Conservation (phyloP, 1,284 basidiomycete species). For the Rhodotorula sp. region DNA sequence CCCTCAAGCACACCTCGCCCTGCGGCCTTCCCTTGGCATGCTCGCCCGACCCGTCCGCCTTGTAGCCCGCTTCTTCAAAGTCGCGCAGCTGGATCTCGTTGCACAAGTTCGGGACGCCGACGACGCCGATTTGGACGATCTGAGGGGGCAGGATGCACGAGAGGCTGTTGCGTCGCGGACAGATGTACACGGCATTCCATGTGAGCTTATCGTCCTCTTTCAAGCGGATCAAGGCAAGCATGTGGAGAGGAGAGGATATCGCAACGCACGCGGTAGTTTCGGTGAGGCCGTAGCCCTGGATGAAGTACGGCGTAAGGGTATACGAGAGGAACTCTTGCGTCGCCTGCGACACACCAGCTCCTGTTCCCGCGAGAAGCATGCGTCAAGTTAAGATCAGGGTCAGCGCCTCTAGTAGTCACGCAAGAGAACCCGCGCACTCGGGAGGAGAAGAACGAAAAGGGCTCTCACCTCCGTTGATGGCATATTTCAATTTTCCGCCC, state of each 20-base stretch:
- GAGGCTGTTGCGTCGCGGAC: background rate
- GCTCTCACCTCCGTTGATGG: slow-evolving; percentile 38
- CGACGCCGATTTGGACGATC: slow-evolving; percentile 67
- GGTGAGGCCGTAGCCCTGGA: slow-evolving; percentile 69
- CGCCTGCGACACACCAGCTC: slow-evolving; percentile 76
- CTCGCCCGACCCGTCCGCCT: slow-evolving; percentile 46
- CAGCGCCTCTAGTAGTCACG: background rate
- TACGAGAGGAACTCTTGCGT: slow-evolving; percentile 86
- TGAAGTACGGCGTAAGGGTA: slow-evolving; percentile 67
- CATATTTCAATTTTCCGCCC: slow-evolving; percentile 60
- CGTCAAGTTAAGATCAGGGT: background rate
- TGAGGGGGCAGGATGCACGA: slow-evolving; percentile 63
- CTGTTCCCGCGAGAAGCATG: slow-evolving; percentile 53
- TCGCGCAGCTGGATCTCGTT: slow-evolving; percentile 74
- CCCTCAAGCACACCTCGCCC: slow-evolving; percentile 77
- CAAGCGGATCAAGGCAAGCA: no score
- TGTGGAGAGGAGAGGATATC: no score
- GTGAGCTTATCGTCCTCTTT: no score
- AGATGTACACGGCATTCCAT: background rate
- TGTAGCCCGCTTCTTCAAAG: slow-evolving; percentile 69
- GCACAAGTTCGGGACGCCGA: slow-evolving; percentile 80
- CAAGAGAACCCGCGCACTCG: background rate
- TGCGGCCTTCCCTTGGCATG: slow-evolving; percentile 64
- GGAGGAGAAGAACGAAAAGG: background rate
- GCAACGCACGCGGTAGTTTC: slow-evolving; percentile 12